Percentiles rank a stretch among this genome's conserved stretches.
These are phyloP conservation scores for Colletotrichum sp. DNA, from an alignment of 2,329 filamentous ascomycete species.

Conservation along the genomic window DNA sequence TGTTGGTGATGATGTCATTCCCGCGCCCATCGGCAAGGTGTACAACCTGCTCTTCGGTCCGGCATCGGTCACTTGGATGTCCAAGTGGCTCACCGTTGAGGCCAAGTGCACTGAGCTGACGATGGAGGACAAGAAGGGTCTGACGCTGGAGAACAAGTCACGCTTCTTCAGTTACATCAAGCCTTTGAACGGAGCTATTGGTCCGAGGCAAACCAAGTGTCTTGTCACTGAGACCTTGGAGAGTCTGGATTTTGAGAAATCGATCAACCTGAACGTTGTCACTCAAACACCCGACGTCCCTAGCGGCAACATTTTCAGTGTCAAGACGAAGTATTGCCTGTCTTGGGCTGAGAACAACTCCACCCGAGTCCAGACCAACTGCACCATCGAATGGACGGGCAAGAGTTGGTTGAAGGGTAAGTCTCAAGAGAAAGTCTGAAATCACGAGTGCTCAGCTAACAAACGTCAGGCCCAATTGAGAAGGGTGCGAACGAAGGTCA, in stretches of 20 bases:
- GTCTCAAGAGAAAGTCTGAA: constrained; percentile 24
- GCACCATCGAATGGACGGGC: constrained; percentile 92
- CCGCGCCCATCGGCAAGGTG: constrained; percentile 89
- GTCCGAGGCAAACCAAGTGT: constrained; percentile 94
- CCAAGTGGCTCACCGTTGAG: constrained; percentile 83
- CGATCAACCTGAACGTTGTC: constrained; percentile 79
- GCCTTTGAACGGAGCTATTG: constrained; percentile 81
- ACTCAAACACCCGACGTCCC: constrained; percentile 96
- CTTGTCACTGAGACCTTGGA: constrained; percentile 88
- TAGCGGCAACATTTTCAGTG: constrained; percentile 87
- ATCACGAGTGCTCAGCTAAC: constrained; percentile 31
- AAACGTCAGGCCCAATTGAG: constrained; percentile 80
- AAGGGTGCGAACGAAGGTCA: constrained; percentile 95
- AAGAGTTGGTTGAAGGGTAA: constrained; percentile 98
- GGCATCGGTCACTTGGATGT: constrained; percentile 80
- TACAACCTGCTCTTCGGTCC: constrained; percentile 89
- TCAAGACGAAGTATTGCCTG: constrained; percentile 94
- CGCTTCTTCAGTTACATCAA: constrained; percentile 90
- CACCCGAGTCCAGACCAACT: constrained; percentile 87
- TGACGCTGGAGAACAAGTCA: constrained; percentile 75
- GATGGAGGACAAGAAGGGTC: constrained; percentile 82
- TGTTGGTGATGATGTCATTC: constrained; percentile 84
- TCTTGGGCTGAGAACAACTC: constrained; percentile 89
- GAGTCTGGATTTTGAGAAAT: constrained; percentile 83
- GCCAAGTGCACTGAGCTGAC: constrained; percentile 90